Percentiles rank a stretch among this genome's conserved stretches.
phyloP scores from a whole-genome alignment of 805 yeast genomes.

The Scheffersomyces ergatensis region DNA sequence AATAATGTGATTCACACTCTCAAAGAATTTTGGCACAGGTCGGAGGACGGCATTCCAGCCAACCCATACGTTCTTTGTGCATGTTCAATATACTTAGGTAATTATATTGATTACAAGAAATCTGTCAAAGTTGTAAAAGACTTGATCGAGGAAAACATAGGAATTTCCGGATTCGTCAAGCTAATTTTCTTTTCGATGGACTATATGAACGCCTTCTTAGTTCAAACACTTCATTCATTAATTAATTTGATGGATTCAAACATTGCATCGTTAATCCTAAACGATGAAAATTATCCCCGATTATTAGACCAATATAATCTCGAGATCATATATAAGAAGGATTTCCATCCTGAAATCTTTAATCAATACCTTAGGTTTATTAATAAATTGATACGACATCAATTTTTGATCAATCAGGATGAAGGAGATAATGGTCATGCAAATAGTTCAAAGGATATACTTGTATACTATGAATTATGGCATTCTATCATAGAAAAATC shows the following conservation, averaged over 20 bases:
- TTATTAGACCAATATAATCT: conserved; percentile 18
- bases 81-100: conserved; percentile 32
- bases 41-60: conserved; percentile 9
- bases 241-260: conserved; percentile 22
- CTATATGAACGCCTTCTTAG: conserved; percentile 33
- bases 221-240: conserved; percentile 34
- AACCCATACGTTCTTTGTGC: conserved; percentile 28
- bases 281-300: conserved; percentile 10
- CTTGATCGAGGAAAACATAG: background rate
- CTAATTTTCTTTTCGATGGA: conserved; percentile 1
- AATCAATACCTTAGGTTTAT: conserved; percentile 24
- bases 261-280: conserved; percentile 10
- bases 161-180: background rate
- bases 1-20: background rate
- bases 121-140: conserved; percentile 9
- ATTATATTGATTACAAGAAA: conserved; percentile 22
- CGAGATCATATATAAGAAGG: conserved; percentile 29
- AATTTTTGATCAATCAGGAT: background rate
- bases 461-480: background rate
- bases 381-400: conserved; percentile 20
- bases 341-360: conserved; percentile 34
- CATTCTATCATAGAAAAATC: background rate
- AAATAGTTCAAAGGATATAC: background rate
- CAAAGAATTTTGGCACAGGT: background rate
- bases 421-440: background rate